Base-by-base conservation (phyloP, 1,139 yeast species). In the Suhomyces chickasaworum region DNA sequence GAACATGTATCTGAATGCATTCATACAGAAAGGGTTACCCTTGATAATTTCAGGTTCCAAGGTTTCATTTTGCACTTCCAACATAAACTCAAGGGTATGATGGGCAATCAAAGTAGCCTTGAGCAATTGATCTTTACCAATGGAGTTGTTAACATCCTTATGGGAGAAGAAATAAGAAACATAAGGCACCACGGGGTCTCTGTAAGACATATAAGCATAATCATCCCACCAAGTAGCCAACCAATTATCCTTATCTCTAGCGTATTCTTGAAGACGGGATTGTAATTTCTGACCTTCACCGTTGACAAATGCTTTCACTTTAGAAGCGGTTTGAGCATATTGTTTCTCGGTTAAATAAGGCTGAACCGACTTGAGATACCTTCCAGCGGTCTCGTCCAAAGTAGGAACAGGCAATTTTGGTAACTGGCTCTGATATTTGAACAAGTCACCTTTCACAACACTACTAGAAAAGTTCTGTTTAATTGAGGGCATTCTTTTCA, bases 201-300 rank as follows among this genome's bases (percentile, higher is more conserved):
- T 81, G 70, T 89, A 90, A 35, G 88, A 83, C 75, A 93, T 74
- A 68, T 93, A 93, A 27, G 97, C 96, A 57, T 86, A 89, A 60
- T 88, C 88, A 66, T 91, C 96, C 99, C 99, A 93, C 78, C 86
- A 89, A 51, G 82, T 86, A 45, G 89, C 82, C 61, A 93, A 78
- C 99, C 99, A 93, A 68, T 93, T 93, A 63, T 89, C 84, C 55
- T 83, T 79, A 49, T 69, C 78, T 34, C 69, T 60, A 35, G 95
- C 84, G 57, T 81, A 81, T 23, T 77, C 71, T 37, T 69, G 63
- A 47, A 93, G 77, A 54, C 93, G 79, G 46, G 71, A 55, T 64
- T 93, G 98, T 53, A 93, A 77, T 32, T 68, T 68, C 40, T 80
- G 81, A 36, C 95, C 96, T 47, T 73, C 73, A 13, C 89, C 88